Percentiles rank a stretch among this genome's conserved stretches.
Conservation (phyloP, 257 asterid species). For the Solanum verrucosum region DNA sequence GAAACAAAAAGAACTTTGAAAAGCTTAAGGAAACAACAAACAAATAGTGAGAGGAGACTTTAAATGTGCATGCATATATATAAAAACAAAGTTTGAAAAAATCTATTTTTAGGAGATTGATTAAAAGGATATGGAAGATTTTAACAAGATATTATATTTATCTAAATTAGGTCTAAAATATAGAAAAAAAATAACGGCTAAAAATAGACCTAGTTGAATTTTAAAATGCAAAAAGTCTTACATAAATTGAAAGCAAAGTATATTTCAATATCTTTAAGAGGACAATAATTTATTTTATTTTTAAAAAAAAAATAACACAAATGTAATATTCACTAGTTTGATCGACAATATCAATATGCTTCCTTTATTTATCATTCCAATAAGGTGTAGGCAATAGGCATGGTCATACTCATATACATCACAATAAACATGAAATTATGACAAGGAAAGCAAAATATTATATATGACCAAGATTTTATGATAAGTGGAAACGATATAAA, state of each 20-base stretch:
- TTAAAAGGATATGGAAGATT: not conserved
- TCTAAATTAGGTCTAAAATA: not conserved
- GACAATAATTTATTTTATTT: no score
- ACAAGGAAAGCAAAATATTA: not conserved
- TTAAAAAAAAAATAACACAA: not conserved
- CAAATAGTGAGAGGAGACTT: not conserved
- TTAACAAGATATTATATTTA: not conserved
- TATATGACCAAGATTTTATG: no score
- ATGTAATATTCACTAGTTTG: not conserved
- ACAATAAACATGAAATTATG: not conserved
- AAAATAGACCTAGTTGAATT: no score
- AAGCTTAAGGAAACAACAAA: not conserved
- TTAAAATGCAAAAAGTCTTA: no score
- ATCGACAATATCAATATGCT: not conserved
- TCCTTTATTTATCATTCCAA: not conserved
- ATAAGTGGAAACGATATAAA: not conserved
- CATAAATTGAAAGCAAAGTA: no score
- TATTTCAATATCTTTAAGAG: no score
- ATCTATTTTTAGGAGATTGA: not conserved
- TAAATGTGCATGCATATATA: not conserved
- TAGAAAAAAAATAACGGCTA: no score
- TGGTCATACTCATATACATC: not conserved
- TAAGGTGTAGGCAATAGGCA: not conserved
- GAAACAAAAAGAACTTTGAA: not conserved
- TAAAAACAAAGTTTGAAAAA: not conserved